Evolutionary conservation across 208 protist species (phyloP), one percentile per base, ranked within the genome.

Genomic region (Leishmania guyanensis): DNA sequence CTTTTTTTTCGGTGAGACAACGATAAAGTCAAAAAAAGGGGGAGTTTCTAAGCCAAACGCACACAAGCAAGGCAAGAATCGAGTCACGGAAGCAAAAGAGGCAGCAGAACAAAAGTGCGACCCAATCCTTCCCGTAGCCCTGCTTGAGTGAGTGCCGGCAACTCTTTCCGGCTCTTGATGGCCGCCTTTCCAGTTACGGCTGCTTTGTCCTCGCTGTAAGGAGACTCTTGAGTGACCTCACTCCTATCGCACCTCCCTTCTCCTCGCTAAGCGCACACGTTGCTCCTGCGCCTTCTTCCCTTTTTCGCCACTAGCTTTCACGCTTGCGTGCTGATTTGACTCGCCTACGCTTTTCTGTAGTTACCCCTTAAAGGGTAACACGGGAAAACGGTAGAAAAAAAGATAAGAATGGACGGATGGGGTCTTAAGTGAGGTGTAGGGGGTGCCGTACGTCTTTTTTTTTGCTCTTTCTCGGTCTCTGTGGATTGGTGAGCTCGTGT

Each of bases 341-440:
- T 39, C 17, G 26, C 62, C n/a, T 10, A 36, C 62, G 29, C 36
- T 26, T 66, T 56, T 56, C 17, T 56, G 53, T 56, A 22, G 14
- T n/a, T 66, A 16, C n/a, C 62, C 29, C 29, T 66, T 66, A 66
- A 33, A 36, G 62, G 33, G 26, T 5, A 39, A 60, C 71, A 46
- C 53, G 26, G 50, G 73, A n/a, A 39, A 77, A 53, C n/a, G 50
- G n/a, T 4, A 43, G n/a, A 77, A 29, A 68, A 54, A 77, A 51
- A 39, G 75, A 39, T 54, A 54, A 26, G 50, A n/a, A 65, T 16
- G 68, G 29, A n/a, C n/a, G 62, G 62, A 39, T 16, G 12, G 29
- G 62, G 14, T 20, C 62, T 66, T 39, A 66, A 66, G n/a, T 20
- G 62, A 66, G 29, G 36, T 29, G 1, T 20, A 20, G 29, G 17